Conservation (phyloP, 345 rosid species). For the Citrus inodora region DNA sequence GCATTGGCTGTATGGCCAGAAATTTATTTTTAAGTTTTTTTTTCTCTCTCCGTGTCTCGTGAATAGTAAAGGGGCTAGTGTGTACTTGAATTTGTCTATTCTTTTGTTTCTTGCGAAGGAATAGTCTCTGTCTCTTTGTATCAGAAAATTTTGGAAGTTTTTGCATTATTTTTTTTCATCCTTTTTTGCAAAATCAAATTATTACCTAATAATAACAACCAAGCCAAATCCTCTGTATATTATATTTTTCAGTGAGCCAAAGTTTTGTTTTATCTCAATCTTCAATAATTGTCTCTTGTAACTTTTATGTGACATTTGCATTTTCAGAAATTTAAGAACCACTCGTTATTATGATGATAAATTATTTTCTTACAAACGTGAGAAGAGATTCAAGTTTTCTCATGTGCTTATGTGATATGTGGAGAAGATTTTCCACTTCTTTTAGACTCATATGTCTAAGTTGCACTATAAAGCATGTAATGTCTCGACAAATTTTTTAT, state of each 20-base stretch:
- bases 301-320: neutral
- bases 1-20: constrained; percentile 18
- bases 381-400: too few species aligned
- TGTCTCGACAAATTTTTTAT: too few species aligned
- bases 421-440: too few species aligned
- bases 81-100: constrained; percentile 41
- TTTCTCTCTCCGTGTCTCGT: constrained; percentile 16
- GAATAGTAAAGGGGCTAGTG: constrained; percentile 13
- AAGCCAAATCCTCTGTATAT: neutral
- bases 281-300: neutral
- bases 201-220: constrained; percentile 7
- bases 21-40: neutral
- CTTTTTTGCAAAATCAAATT: constrained; percentile 14
- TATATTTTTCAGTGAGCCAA: neutral
- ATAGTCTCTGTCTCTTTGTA: constrained; percentile 50
- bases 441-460: too few species aligned
- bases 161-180: constrained; percentile 7
- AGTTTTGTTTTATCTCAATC: neutral
- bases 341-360: too few species aligned
- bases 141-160: constrained; percentile 30
- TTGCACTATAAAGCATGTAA: too few species aligned
- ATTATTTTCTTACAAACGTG: too few species aligned
- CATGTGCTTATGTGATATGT: too few species aligned
- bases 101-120: constrained; percentile 34
- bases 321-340: too few species aligned